phyloP scores from a whole-genome alignment of 345 rosid genomes.

The Boechera stricta region DNA sequence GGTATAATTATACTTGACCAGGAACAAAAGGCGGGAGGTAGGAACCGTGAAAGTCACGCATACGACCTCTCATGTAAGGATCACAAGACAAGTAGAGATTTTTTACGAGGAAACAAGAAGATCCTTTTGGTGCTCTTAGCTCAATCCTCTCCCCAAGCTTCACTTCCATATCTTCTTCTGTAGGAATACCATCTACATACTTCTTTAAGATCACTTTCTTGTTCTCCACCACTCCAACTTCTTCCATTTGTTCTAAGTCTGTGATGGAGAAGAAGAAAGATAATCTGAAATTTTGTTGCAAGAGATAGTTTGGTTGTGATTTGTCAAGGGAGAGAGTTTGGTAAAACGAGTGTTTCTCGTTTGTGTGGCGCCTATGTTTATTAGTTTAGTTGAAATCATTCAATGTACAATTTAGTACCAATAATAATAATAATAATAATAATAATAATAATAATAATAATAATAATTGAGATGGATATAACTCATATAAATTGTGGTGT shows the following conservation, averaged over 20 bases:
- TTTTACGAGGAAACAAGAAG: constrained; percentile 49
- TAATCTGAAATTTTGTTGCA: no score
- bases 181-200: constrained; percentile 45
- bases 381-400: background rate
- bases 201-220: constrained; percentile 49
- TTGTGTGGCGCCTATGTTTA: background rate
- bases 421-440: no score
- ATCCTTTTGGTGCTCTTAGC: constrained; percentile 45
- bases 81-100: constrained; percentile 61
- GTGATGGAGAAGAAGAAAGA: constrained; percentile 13
- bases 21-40: constrained; percentile 49
- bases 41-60: constrained; percentile 44
- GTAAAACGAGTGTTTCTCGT: constrained; percentile 33
- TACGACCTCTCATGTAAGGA: constrained; percentile 61
- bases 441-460: no score
- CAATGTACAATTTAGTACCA: background rate
- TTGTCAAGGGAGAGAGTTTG: constrained; percentile 31
- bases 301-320: background rate
- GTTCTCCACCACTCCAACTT: constrained; percentile 39
- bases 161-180: constrained; percentile 49
- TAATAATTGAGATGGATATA: no score
- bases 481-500: no score
- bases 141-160: constrained; percentile 31
- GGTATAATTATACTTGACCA: constrained; percentile 45
- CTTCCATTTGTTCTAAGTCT: background rate